Base-by-base conservation (phyloP, 2,329 filamentous ascomycete genomes). In the Onygenales sp. region DNA sequence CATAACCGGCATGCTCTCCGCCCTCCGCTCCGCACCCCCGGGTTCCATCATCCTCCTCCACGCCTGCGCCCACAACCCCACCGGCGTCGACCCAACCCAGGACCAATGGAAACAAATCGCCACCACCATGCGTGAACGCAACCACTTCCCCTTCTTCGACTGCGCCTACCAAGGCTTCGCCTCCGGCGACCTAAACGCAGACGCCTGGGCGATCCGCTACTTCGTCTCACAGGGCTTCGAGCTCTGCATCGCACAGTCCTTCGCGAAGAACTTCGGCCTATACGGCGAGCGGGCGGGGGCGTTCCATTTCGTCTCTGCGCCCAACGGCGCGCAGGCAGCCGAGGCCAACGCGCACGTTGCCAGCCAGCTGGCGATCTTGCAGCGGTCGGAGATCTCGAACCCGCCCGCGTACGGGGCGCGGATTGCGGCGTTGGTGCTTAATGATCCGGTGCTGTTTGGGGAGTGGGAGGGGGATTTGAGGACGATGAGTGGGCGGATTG, bases 71-170 rank as follows among this genome's bases (percentile, higher is more conserved):
- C 93, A 98, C 78, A 98, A 98, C 77, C 93, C 93, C 37, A 98
- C 93, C 1, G 93, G 93, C 55, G 91, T 98, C 58, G 93, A 98
- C 73, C 91, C 91, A 6, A 95, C 91, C 17, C 78, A 86, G 61
- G 88, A 92, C 52, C 93, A 98, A 75, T 98, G 93, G 93, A 88
- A 86, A 70, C 81, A 94, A 74, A 83, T 98, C 57, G 90, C 92
- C 51, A 71, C 78, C 43, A 71, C 95, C 44, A 84, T 97, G 71
- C 81, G 81, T 63, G 71, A 82, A 64, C 89, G 86, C 74, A 82
- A 82, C 58, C 92, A 94, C 72, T 95, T 98, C 76, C 92, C 93
- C 64, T 97, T 98, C 82, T 97, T 98, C 74, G 93, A 98, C 77
- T 88, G 83, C 59, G 93, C 93, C 53, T 98, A 98, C 77, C 93